Evolutionary conservation across 371 early-diverging fungal genomes (phyloP).

Genomic region (Mortierella sp.): DNA sequence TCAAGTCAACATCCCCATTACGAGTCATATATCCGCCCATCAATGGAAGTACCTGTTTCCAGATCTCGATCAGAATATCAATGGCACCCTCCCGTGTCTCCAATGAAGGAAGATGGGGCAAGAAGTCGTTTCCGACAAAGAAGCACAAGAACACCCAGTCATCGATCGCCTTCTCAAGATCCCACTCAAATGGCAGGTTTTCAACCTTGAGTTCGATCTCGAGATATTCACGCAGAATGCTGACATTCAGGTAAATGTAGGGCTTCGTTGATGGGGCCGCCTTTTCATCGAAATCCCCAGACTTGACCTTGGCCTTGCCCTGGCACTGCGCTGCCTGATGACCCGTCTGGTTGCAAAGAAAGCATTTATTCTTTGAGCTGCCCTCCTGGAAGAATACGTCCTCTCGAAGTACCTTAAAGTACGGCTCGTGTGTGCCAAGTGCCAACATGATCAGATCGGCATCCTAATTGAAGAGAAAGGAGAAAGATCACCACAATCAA

Average conservation of each 20-base stretch:
- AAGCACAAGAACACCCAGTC: slow-evolving; percentile 99
- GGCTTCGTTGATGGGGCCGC: slow-evolving; percentile 70
- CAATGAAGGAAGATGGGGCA: slow-evolving; percentile 98
- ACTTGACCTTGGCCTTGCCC: slow-evolving; percentile 74
- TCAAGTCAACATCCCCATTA: slow-evolving; percentile 84
- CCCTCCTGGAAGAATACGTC: slow-evolving; percentile 87
- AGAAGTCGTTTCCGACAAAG: slow-evolving; percentile 99
- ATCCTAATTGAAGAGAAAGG: slow-evolving; percentile 65
- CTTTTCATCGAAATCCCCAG: slow-evolving; percentile 70
- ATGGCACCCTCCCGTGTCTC: slow-evolving; percentile 98
- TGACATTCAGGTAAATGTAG: slow-evolving; percentile 90
- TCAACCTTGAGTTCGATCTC: slow-evolving; percentile 83
- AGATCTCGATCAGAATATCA: slow-evolving; percentile 87
- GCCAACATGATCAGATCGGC: slow-evolving; percentile 99
- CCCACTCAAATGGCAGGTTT: slow-evolving; percentile 74
- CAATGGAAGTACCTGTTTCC: slow-evolving; percentile 79
- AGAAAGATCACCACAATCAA: too few relatives aligned
- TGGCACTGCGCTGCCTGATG: slow-evolving; percentile 85
- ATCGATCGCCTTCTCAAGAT: slow-evolving; percentile 94
- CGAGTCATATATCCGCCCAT: slow-evolving; percentile 91
- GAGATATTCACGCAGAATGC: slow-evolving; percentile 93
- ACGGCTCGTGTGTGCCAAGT: slow-evolving; percentile 97
- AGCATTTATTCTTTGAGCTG: slow-evolving; percentile 72
- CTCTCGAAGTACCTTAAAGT: slow-evolving; percentile 97
- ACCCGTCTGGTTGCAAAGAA: slow-evolving; percentile 85